Evolutionary conservation across 108 stramenopile species (phyloP), one percentile per base, ranked within the genome.

Genomic region (Skeletonema costatum): DNA sequence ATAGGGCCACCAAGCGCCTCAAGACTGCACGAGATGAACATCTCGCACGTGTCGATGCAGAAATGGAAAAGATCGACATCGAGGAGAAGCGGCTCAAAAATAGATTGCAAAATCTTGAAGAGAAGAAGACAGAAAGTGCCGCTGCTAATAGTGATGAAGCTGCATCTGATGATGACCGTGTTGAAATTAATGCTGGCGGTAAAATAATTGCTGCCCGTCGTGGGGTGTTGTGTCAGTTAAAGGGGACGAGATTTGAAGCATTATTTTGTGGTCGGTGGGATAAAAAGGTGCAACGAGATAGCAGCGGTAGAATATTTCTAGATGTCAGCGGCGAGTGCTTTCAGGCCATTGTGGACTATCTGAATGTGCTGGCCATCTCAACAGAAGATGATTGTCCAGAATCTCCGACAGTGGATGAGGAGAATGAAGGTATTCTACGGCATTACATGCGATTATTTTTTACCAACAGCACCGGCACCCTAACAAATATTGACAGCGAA

Each of bases 11-110:
- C 33, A 35, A 35, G 33, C 33, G 33, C 33, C 4, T 35, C 33
- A 2, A 35, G 33, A 5, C 33, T 5, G 33, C 4, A 35, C 44
- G 11, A 12, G 33, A 35, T 35, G 33, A 35, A 4, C 33, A 5
- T 35, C 88, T 85, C 85, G 3, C 82, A 82, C 64, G 86, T 77
- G 38, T 75, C 86, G 13, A 74, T 81, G 14, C 73, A 17, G 36
- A 87, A 66, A 41, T 71, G 30, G 3, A 71, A n/a, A 17, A 89
- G 67, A 10, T 68, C 68, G 29, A 48, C 56, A 1, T 77, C 66
- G 19, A 89, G 58, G 46, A 74, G 75, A 31, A 35, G 33, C 33
- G 33, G 33, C 33, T 35, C 33, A 35, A 35, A 35, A 5, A 35
- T 35, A 35, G 5, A 35, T 35, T 35, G 33, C 33, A 35, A 35